Evolutionary conservation across 106 monocot genomes (phyloP), one percentile per base, ranked within the genome.

Genomic region (Acorus calamus): DNA sequence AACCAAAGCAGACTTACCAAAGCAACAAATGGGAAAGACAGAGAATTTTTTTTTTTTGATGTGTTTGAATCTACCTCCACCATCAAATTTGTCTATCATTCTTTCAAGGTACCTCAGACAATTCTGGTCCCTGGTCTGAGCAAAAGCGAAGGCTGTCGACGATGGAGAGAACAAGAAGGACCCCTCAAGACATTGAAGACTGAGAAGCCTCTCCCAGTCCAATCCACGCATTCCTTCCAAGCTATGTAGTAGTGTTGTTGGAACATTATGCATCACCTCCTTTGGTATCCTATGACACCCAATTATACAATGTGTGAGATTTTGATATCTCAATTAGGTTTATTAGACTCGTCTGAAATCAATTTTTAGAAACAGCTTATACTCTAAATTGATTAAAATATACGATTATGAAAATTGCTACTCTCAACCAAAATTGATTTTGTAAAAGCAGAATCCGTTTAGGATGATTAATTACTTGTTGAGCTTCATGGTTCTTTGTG

Each of bases 111-210:
- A 98, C 2, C 55, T 3, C 2, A 92, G 74, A 72, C 85, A 92
- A 47, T 88, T 85, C 9, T 66, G 14, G 42, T 92, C 78, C 4
- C 74, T 58, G 0, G 98, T 92, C 43, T 85, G 82, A 78, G 77
- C 76, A 48, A 88, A 64, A 46, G 88, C 92, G 42, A 69, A 98
- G 0, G 98, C 98, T 5, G 98, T 98, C 42, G 98, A 76, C 6
- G 98, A 71, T 28, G 98, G 98, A 0, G 98, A 98, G 61, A 92
- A 98, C 2, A 98, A 70, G 57, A 98, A 92, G 60, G 98, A 98
- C 0, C 98, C 98, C 42, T 98, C 83, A 7, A 28, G 3, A 57
- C 75, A 71, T 63, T 79, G 85, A 7, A 92, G 88, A 60, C 59
- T 57, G 6, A 92, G 78, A 63, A 98, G 83, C 65, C 52, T 81